These are phyloP conservation scores for Fusarium fujikuroi DNA, from an alignment of 2,329 filamentous ascomycete genomes.

Conservation along the genomic window DNA sequence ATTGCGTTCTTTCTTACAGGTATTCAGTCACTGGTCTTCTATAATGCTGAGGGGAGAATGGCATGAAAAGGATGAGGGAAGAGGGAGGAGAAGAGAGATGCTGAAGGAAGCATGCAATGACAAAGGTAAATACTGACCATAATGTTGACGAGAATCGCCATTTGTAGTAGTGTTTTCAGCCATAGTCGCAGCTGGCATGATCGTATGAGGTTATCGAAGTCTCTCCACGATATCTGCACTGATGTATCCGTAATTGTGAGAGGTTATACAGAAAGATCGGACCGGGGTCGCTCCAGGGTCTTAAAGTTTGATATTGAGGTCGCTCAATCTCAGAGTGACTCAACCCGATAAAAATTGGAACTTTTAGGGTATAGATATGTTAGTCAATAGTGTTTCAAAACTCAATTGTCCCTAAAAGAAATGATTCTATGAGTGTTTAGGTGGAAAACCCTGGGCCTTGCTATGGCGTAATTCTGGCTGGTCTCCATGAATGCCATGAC, in stretches of 20 bases:
- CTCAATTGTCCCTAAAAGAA: constrained; percentile 25
- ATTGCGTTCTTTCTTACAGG: constrained; percentile 70
- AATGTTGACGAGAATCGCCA: constrained; percentile 36
- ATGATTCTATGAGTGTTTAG: constrained; percentile 34
- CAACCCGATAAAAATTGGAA: constrained; percentile 27
- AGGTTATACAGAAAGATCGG: constrained; percentile 22
- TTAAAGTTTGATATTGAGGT: constrained; percentile 21
- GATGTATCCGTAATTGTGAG: not conserved
- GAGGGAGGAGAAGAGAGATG: not conserved
- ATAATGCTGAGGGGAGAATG: not conserved
- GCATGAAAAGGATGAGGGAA: not conserved
- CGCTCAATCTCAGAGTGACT: constrained; percentile 6
- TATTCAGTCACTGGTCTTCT: constrained; percentile 68
- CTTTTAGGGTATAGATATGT: constrained; percentile 13
- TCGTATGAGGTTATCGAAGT: constrained; percentile 2
- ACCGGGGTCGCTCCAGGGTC: constrained; percentile 18
- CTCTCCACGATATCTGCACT: not conserved
- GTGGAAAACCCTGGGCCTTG: constrained; percentile 35
- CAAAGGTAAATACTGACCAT: constrained; percentile 46
- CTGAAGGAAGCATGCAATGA: not conserved
- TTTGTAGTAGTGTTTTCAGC: constrained; percentile 35
- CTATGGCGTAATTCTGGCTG: constrained; percentile 45
- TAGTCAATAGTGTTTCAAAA: constrained; percentile 21
- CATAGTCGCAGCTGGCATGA: constrained; percentile 40
- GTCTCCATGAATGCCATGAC: constrained; percentile 32